A percentile compares a stretch with the other conserved stretches of the same genome.
phyloP scores from a whole-genome alignment of 768 basidiomycete species.

The Xerocomellus intermedius region DNA sequence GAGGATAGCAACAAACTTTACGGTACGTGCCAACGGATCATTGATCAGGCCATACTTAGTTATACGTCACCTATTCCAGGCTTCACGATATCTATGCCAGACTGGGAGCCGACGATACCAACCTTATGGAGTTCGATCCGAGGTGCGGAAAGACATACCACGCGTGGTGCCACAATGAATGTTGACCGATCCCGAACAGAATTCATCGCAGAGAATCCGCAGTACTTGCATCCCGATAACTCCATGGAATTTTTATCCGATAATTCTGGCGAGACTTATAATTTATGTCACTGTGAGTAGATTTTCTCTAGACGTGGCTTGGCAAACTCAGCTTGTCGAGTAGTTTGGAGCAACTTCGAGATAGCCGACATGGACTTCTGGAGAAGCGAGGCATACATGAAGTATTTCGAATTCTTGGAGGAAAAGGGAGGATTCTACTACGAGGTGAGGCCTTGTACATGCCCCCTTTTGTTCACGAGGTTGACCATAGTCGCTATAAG shows the following conservation, averaged over 20 bases:
- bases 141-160: constrained; percentile 39
- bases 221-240: constrained; percentile 56
- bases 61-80: constrained; percentile 28
- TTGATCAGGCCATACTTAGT: not conserved
- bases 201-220: constrained; percentile 52
- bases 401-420: constrained; percentile 84
- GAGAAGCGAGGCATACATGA: constrained; percentile 76
- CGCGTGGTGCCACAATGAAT: constrained; percentile 33
- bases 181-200: constrained; percentile 44
- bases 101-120: constrained; percentile 61
- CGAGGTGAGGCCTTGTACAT: constrained; percentile 46
- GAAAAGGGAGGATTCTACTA: constrained; percentile 85
- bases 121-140: constrained; percentile 61
- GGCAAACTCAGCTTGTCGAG: not conserved
- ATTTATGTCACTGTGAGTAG: constrained; percentile 59
- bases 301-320: not conserved
- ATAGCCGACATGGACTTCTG: constrained; percentile 84
- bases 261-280: constrained; percentile 62
- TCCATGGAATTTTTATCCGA: constrained; percentile 64
- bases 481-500: constrained; percentile 33
- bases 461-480: not conserved
- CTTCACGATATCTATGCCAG: constrained; percentile 64
- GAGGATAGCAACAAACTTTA: constrained; percentile 52
- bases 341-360: constrained; percentile 95
- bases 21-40: constrained; percentile 29